Conservation (phyloP, 108 stramenopile species). For the Fragilariopsis cylindrus region DNA sequence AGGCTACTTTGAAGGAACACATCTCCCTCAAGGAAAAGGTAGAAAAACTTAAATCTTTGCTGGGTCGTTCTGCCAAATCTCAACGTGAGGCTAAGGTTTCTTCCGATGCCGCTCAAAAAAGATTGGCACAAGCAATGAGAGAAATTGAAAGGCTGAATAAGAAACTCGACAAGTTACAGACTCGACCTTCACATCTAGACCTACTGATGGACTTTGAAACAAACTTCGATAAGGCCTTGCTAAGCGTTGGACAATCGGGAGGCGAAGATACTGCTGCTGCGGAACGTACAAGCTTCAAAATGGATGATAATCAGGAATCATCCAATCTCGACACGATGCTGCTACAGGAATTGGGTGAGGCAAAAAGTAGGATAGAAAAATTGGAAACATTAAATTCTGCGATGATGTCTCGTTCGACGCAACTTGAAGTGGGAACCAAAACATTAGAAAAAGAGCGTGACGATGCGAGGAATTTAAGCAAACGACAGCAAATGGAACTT, state of each 20-base stretch:
- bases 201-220: constrained; percentile 89
- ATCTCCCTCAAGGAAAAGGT: constrained; percentile 76
- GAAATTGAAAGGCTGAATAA: constrained; percentile 69
- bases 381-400: constrained; percentile 71
- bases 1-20: constrained; percentile 67
- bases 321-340: constrained; percentile 36
- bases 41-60: constrained; percentile 75
- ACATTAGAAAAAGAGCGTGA: constrained; percentile 49
- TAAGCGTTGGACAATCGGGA: constrained; percentile 66
- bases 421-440: constrained; percentile 52
- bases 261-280: constrained; percentile 58
- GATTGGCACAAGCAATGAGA: constrained; percentile 41
- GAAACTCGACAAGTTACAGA: constrained; percentile 72
- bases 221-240: constrained; percentile 80
- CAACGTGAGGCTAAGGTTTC: constrained; percentile 85
- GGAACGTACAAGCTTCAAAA: background rate
- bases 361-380: constrained; percentile 66
- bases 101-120: constrained; percentile 56
- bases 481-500: constrained; percentile 72
- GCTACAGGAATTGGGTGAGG: constrained; percentile 71
- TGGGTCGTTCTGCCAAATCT: constrained; percentile 85
- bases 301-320: background rate
- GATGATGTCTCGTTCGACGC: constrained; percentile 52
- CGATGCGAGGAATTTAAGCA: constrained; percentile 34
- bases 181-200: constrained; percentile 84